Base-by-base conservation (phyloP, 2,329 filamentous ascomycete genomes). In the Pseudocercospora eumusae region DNA sequence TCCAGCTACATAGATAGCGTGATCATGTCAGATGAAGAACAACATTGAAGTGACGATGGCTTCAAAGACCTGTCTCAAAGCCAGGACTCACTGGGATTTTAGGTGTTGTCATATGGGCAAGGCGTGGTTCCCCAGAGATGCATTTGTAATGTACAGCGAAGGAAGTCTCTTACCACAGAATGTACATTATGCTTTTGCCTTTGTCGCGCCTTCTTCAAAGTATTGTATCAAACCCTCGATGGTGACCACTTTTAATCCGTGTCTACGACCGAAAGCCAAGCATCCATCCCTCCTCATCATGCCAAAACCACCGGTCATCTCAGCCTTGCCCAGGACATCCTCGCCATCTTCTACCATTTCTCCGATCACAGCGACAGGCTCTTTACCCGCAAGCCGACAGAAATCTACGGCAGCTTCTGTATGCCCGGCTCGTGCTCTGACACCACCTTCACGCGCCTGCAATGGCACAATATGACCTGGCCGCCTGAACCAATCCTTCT, bases 371-470 rank as follows among this genome's bases (percentile, higher is more conserved):
- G 86, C 92, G 0, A 89, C 93, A 56, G 84, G 83, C 64, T 79
- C 76, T 80, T 92, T 93, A 1, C 92, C 92, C 0, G 93, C 88
- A 62, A 99, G 78, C 56, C 89, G 82, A 76, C 93, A 97, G 74
- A 99, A 87, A 76, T 99, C 95, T 4, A 96, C 85, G 9, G 89
- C 92, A 1, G 95, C 95, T 82, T 99, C 95, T 10, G 95, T 99
- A 77, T 99, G 95, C 3, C 95, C 95, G 56, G 82, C 82, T 15
- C 95, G 80, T 73, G 88, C 87, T 59, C 91, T 82, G 5, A 98
- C 91, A 28, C 93, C 93, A 15, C 95, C 95, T 25, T 86, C 82
- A 15, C 86, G 82, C 13, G 93, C 90, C 71, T 88, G 85, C 72
- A 99, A 81, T 2, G 95, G 95, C 68, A 99, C 86, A 25, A 98